Base-by-base conservation (phyloP, 2,329 filamentous ascomycete genomes). In the Dothiorella sarmentorum region DNA sequence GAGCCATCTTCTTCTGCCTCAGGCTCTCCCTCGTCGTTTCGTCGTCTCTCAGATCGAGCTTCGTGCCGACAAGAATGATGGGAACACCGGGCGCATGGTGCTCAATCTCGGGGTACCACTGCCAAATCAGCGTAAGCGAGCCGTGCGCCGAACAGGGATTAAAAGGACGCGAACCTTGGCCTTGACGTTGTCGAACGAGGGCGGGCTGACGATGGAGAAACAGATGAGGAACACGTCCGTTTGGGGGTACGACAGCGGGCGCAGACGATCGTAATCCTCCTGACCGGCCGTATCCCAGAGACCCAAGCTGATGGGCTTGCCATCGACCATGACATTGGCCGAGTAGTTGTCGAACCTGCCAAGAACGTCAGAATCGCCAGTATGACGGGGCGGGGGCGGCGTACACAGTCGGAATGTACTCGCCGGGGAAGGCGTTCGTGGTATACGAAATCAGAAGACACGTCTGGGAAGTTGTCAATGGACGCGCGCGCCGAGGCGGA, bases 381-480 rank as follows among this genome's bases (percentile, higher is more conserved):
- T 22, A 44, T 26, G 31, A 13, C 20, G 13, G 18, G n/a, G n/a
- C n/a, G 13, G 20, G 15, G 33, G 37, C 9, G 29, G 65, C 88
- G 76, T 79, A 94, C 89, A 99, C 94, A 69, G 94, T 99, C 66
- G 94, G 94, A 68, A 99, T 97, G 78, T 99, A 99, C 82, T 99
- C 94, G 76, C 94, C 94, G n/a, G 94, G 94, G 76, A 99, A 99
- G 65, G 94, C 94, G 80, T 97, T 99, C 64, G 94, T 99, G 64
- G 94, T 97, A 80, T 99, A 99, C 56, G 93, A 97, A 75, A 99
- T 99, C 69, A 99, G 87, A 61, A 99, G 87, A 82, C 94, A 99
- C 82, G 94, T 99, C 93, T 97, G 67, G 24, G 43, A 11, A n/a
- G 37, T 24, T 17, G 63, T 73, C 65, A 76, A 68, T 63, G 61